Percentiles rank a stretch among this genome's conserved stretches.
These are phyloP conservation scores for Uronychia setigera DNA, from an alignment of 73 alveolate genomes.

Conservation along the genomic window DNA sequence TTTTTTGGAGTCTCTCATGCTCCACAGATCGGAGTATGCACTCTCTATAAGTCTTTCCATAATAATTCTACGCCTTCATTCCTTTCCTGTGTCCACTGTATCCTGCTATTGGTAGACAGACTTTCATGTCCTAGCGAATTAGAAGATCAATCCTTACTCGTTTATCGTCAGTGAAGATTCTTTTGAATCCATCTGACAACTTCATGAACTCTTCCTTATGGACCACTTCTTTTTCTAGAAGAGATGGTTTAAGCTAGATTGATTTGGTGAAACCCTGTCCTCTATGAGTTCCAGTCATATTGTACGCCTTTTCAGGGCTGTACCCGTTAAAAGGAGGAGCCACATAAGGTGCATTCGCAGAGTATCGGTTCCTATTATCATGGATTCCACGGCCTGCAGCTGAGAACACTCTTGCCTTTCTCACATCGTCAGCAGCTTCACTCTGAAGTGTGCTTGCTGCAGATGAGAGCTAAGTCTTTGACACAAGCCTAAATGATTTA, in stretches of 20 bases:
- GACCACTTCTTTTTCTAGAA: conserved; percentile 34
- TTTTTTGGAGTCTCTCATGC: too few species aligned
- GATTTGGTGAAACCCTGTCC: not conserved
- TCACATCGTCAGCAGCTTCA: not conserved
- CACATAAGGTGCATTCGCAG: not conserved
- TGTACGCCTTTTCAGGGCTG: not conserved
- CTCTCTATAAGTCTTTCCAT: conserved; percentile 52
- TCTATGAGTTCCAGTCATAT: not conserved
- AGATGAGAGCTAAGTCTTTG: not conserved
- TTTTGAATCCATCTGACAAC: conserved; percentile 53
- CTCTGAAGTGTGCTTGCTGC: not conserved
- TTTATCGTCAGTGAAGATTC: conserved; percentile 16
- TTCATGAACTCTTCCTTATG: conserved; percentile 30
- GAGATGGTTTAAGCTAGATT: not conserved
- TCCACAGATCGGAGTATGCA: too few species aligned
- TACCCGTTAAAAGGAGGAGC: not conserved
- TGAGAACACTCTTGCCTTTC: not conserved
- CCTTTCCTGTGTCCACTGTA: conserved; percentile 68
- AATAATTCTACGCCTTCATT: conserved; percentile 55
- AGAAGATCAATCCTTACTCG: not conserved
- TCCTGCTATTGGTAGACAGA: conserved; percentile 58
- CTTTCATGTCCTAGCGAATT: conserved; percentile 18
- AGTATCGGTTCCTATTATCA: not conserved
- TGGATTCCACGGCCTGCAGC: not conserved
- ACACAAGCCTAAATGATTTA: not conserved